Evolutionary conservation across 164 flowering plant genomes (phyloP).

Genomic region (Berberis vulgaris): DNA sequence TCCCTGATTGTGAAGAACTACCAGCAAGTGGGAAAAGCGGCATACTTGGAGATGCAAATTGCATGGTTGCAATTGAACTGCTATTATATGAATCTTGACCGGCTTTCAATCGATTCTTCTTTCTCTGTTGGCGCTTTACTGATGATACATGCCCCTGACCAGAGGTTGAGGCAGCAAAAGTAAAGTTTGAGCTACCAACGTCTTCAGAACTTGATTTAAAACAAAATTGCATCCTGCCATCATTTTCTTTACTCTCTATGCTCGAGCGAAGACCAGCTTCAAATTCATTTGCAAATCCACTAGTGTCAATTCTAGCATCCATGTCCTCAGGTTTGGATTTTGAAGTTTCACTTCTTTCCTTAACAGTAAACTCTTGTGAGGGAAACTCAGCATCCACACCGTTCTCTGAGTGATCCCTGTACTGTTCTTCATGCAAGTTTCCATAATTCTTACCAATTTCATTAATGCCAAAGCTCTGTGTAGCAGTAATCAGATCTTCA

Average conservation of each 20-base stretch:
- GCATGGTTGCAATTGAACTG: slow-evolving; percentile 21
- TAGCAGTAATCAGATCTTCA: slow-evolving; percentile 40
- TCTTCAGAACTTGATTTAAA: slow-evolving; percentile 33
- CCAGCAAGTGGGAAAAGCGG: slow-evolving; percentile 32
- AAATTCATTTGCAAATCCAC: slow-evolving; percentile 25
- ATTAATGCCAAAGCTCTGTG: slow-evolving; percentile 33
- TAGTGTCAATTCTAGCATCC: slow-evolving; percentile 23
- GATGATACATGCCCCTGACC: slow-evolving; percentile 29
- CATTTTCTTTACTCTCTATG: slow-evolving; percentile 31
- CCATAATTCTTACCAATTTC: slow-evolving; percentile 16
- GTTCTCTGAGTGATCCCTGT: slow-evolving; percentile 11
- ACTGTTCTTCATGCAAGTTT: slow-evolving; percentile 14
- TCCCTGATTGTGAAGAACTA: slow-evolving; percentile 20
- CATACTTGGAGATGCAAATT: slow-evolving; percentile 26
- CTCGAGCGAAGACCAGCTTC: slow-evolving; percentile 29
- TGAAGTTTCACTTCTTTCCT: slow-evolving; percentile 46
- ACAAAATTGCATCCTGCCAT: slow-evolving; percentile 21
- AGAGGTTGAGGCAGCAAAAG: slow-evolving; percentile 63
- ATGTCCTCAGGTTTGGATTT: slow-evolving; percentile 42
- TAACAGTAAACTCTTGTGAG: slow-evolving; percentile 29
- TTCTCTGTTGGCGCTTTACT: slow-evolving; percentile 32
- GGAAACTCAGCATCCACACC: slow-evolving; percentile 13
- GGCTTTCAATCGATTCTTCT: slow-evolving; percentile 41
- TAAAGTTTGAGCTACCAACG: slow-evolving; percentile 32
- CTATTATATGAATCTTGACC: slow-evolving; percentile 27